These are phyloP conservation scores for Santalum album DNA, from an alignment of 164 flowering plant genomes.

Conservation along the genomic window DNA sequence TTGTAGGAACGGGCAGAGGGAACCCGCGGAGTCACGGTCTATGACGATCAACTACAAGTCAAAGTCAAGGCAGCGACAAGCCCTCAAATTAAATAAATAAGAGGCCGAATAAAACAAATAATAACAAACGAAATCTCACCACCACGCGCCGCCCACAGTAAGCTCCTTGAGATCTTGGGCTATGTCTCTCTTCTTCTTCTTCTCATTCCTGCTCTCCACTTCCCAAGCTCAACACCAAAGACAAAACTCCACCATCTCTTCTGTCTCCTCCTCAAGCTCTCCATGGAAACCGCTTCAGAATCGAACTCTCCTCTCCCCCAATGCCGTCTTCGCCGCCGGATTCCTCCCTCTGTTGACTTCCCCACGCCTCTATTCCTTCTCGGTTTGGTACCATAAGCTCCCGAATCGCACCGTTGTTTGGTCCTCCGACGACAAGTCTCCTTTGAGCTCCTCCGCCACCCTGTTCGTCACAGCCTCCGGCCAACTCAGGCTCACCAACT, in stretches of 20 bases:
- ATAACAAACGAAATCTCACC: too few relatives aligned
- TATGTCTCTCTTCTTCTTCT: constrained; percentile 1
- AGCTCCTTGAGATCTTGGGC: too few relatives aligned
- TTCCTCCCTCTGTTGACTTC: constrained; percentile 26
- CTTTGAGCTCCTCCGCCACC: constrained; percentile 20
- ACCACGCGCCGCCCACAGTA: too few relatives aligned
- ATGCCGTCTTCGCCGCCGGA: constrained; percentile 61
- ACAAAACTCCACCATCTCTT: constrained; percentile 10
- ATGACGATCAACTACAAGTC: too few relatives aligned
- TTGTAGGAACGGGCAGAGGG: too few relatives aligned
- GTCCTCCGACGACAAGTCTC: constrained; percentile 32
- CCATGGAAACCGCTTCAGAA: constrained; percentile 53
- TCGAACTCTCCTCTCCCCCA: constrained; percentile 40
- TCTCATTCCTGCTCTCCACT: constrained; percentile 18
- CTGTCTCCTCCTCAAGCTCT: constrained; percentile 31
- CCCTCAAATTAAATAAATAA: too few relatives aligned
- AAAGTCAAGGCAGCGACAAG: too few relatives aligned
- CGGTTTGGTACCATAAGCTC: constrained; percentile 42
- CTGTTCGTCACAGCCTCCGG: constrained; percentile 34
- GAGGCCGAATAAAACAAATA: too few relatives aligned
- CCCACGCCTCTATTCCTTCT: constrained; percentile 33
- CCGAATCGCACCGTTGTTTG: constrained; percentile 27
- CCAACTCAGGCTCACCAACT: constrained; percentile 24
- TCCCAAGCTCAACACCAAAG: constrained; percentile 13
- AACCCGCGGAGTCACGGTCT: too few relatives aligned